Evolutionary conservation across 2,329 filamentous ascomycete genomes (phyloP), one percentile per base, ranked within the genome.

Genomic region (Basipetospora chlamydospora): DNA sequence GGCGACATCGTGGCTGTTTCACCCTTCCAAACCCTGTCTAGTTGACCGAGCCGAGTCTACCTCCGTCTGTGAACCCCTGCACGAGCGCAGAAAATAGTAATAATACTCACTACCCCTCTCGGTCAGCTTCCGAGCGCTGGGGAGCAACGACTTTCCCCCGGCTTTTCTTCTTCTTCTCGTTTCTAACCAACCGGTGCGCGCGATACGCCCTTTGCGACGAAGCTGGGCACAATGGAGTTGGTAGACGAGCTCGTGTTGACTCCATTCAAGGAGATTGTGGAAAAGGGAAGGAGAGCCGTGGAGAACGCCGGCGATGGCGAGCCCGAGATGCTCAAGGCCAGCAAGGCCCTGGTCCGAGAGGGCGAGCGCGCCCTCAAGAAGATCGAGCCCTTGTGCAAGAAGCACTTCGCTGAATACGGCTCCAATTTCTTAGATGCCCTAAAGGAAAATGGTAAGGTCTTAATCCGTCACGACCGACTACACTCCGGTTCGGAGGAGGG

Each of bases 381-480:
- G 39, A 62, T 73, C 28, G 64, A 70, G 44, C 66, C 66, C 25
- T 49, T 69, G 10, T 71, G 66, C 47, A 57, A 53, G 41, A 65
- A 62, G 37, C 56, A 63, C 32, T 49, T 62, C 29, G 59, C 63
- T 6, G 62, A 69, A 26, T 71, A 67, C 37, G 63, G 64, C 5
- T 43, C 50, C 17, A 61, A 56, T 41, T 73, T 74, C 43, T 49
- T 67, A 15, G 53, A 63, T 41, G 63, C 64, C 5, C 55, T 74
- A 18, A 68, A 66, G 42, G 67, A 70, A 36, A 65, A 70, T 42
- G 64, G 70, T 73, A 53, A 46, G 60, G 43, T n/a, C n/a, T n/a
- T n/a, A n/a, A n/a, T n/a, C n/a, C n/a, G n/a, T n/a, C n/a, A n/a
- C n/a, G n/a, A n/a, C n/a, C n/a, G n/a, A n/a, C n/a, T n/a, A n/a